Base-by-base conservation (phyloP, 257 asterid species). In the Fraxinus excelsior region DNA sequence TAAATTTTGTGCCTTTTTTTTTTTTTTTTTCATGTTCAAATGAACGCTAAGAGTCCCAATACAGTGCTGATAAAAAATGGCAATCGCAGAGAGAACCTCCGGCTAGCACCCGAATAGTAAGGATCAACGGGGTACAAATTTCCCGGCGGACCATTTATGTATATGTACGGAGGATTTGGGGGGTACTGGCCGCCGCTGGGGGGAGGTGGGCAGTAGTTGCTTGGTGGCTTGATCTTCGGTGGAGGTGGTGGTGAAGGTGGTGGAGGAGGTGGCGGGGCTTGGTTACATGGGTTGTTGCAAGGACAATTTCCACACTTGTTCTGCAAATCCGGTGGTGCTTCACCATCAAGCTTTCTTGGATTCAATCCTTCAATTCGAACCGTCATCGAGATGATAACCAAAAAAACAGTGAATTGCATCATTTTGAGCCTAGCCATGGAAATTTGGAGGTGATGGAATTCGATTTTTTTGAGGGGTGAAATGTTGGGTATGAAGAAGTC, bases 281-380 rank as follows among this genome's bases (percentile, higher is more conserved):
- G 76, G 53, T 46, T 60, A 67, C 97, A 92, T 6, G 97, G 91
- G 53, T 44, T 86, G 81, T 87, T 82, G 82, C 97, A 92, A 56
- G 97, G 96, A 85, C 96, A 92, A 13, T 85, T 80, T 2, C 92
- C 95, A 40, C 97, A 92, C 86, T 90, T 92, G 87, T 83, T 89
- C 10, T 81, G 91, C 13, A 78, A 60, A 58, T 75, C 85, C 18
- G 92, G 85, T 44, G 88, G 79, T 34, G 68, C 37, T 7, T 21
- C 75, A 37, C 84, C 89, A 9, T 83, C 91, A 5, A 86, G 81
- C 71, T 82, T 82, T 80, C 86, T 82, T 80, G 85, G 70, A 67
- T 76, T 75, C 19, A 68, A 40, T 80, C 78, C 58, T 72, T 82
- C 68, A 28, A 77, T 78, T 66, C 68, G 70, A 40, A 51, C 74